Conservation (phyloP, 345 rosid species). For the Crucihimalaya himalaica region DNA sequence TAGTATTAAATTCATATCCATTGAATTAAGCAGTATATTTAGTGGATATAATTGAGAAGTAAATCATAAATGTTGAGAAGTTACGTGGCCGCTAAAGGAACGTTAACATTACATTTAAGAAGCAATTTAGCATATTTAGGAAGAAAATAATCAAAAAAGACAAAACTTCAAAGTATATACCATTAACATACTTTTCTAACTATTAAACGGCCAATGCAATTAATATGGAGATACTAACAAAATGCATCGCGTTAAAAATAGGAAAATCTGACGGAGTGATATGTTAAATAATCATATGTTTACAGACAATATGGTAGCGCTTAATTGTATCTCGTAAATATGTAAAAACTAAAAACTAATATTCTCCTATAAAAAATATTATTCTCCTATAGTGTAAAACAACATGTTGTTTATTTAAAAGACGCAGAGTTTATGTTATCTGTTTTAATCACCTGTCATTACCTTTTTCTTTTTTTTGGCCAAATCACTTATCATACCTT, state of each 20-base stretch:
- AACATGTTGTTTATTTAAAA: background rate
- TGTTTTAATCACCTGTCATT: too few species aligned
- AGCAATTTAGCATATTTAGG: background rate
- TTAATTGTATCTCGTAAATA: background rate
- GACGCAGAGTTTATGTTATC: too few species aligned
- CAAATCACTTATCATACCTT: too few species aligned
- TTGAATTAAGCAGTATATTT: background rate
- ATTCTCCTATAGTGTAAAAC: background rate
- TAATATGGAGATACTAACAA: constrained; percentile 14
- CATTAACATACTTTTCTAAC: constrained; percentile 19
- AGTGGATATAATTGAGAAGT: background rate
- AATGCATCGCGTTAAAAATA: constrained; percentile 1
- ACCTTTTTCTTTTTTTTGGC: too few species aligned
- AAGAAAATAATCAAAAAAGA: background rate
- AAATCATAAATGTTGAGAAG: constrained; percentile 14
- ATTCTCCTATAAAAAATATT: too few species aligned
- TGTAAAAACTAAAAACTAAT: too few species aligned
- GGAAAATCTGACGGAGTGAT: background rate
- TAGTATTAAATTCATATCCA: background rate
- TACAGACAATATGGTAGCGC: background rate
- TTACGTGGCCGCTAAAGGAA: constrained; percentile 24
- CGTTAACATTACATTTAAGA: constrained; percentile 20
- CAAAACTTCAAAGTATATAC: constrained; percentile 10
- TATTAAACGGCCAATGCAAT: constrained; percentile 24
- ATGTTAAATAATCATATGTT: background rate